Conservation (phyloP, 768 basidiomycete species). For the Lactarius psammicola region DNA sequence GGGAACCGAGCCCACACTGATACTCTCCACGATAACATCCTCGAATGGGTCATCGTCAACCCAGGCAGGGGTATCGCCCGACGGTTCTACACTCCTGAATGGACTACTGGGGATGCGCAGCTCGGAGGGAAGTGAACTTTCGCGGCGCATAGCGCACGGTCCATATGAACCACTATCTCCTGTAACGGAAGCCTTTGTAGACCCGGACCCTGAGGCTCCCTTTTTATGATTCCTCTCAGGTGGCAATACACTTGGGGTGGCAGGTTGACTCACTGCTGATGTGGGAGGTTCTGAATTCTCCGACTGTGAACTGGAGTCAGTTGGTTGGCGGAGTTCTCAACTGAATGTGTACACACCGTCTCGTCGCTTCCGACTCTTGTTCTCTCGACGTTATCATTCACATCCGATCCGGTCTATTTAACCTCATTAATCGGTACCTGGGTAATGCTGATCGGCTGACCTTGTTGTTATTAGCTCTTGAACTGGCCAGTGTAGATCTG, state of each 20-base stretch:
- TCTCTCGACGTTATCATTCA: not conserved
- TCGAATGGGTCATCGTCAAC: constrained; percentile 23
- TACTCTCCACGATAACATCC: constrained; percentile 1
- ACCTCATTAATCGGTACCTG: not conserved
- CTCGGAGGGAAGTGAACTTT: constrained; percentile 3
- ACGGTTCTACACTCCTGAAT: constrained; percentile 16
- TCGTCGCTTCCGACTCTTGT: not conserved
- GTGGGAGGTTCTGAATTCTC: constrained; percentile 1
- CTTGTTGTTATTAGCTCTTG: constrained; percentile 3
- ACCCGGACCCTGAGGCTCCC: not conserved
- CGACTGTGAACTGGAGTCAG: not conserved
- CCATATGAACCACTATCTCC: not conserved
- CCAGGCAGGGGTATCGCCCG: constrained; percentile 15
- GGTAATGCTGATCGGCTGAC: not conserved
- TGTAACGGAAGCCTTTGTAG: not conserved
- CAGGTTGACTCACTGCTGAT: not conserved
- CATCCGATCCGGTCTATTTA: constrained; percentile 4
- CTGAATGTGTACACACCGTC: not conserved
- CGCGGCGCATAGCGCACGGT: not conserved
- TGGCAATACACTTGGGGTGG: not conserved
- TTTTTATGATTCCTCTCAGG: not conserved
- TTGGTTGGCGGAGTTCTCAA: not conserved
- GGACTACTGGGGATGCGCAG: constrained; percentile 2
- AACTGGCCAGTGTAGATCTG: constrained; percentile 21
- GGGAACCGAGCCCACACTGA: constrained; percentile 21